Evolutionary conservation across 441 rosid genomes (phyloP).

Genomic region (Biscutella auriculata): DNA sequence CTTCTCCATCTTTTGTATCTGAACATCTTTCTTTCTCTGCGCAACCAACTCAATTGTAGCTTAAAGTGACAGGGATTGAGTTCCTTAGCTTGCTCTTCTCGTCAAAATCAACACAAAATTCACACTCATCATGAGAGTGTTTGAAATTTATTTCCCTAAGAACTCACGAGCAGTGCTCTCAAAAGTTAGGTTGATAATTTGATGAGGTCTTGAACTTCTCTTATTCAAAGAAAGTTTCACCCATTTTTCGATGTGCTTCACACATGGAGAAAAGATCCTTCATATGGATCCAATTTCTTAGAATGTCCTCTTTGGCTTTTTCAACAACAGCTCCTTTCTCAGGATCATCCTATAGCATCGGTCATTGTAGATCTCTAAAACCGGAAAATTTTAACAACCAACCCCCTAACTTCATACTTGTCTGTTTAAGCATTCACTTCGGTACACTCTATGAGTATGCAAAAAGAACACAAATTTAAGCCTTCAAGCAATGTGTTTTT

Average conservation of each 20-base stretch:
- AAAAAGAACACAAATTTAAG: conserved; percentile 74
- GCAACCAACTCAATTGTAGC: conserved; percentile 41
- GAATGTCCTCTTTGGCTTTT: conserved; percentile 67
- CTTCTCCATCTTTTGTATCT: conserved; percentile 85
- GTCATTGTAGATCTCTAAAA: no score
- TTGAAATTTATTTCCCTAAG: conserved; percentile 43
- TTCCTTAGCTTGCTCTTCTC: conserved; percentile 73
- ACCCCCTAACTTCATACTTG: no score
- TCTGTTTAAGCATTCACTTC: no score
- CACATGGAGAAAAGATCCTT: conserved; percentile 59
- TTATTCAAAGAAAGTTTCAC: conserved; percentile 64
- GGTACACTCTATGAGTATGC: conserved; percentile 39
- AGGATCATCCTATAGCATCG: no score
- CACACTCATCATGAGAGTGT: conserved; percentile 61
- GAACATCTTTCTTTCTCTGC: conserved; percentile 69
- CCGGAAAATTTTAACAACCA: no score
- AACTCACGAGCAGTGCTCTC: conserved; percentile 73
- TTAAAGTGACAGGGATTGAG: conserved; percentile 34
- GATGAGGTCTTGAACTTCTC: conserved; percentile 79
- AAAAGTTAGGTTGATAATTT: conserved; percentile 57
- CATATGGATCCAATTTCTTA: conserved; percentile 65
- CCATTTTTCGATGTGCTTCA: conserved; percentile 72
- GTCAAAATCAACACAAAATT: no score
- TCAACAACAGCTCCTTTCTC: conserved; percentile 82
- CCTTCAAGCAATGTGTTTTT: conserved; percentile 82